Base-by-base conservation (phyloP, 805 yeast species). In the Lipomyces mesembrius region DNA sequence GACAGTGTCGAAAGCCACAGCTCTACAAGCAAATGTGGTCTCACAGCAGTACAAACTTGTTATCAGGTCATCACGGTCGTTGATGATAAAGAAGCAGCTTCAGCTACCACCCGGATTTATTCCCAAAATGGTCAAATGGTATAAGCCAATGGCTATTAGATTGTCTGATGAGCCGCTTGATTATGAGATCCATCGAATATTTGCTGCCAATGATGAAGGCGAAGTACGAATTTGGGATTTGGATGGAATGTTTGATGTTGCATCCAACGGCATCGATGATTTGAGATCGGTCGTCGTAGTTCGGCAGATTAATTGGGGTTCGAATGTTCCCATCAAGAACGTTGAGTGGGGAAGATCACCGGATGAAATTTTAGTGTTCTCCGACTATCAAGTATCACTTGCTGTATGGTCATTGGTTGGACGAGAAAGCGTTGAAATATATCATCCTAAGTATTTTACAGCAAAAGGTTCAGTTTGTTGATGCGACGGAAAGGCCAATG, bases 311-410 rank as follows among this genome's bases (percentile, higher is more conserved):
- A 65, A 60, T 22, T 68, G 71, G 71, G 71, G 71, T 17, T 51
- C 59, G 20, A 68, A 68, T 32, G 68, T 68, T 11, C 62, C 71
- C 37, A 59, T 68, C 20, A 46, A 43, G 27, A 49, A 57, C 29
- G 71, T 64, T 5, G 64, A 58, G 27, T 69, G 70, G 70, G 71
- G 68, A 32, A 32, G 69, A 20, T 64, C 72, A 29, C 65, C 65
- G 35, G 68, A 69, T 51, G 68, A 68, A 51, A 55, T 69, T 7
- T 22, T 69, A 39, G 59, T 67, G 29, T 68, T 67, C 43, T 69
- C 72, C 12, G 72, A 64, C 22, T 69, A 32, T 35, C 61, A 65
- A n/a, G 68, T 69, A 4, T 61, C 66, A 8, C 37, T 68, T 3
- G 71, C 71, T 3, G 35, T 69, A 1, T 69, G 72, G 72, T 62